Conservation (phyloP, 352 stramenopile genomes). For the Elongisporangium senticosum region DNA sequence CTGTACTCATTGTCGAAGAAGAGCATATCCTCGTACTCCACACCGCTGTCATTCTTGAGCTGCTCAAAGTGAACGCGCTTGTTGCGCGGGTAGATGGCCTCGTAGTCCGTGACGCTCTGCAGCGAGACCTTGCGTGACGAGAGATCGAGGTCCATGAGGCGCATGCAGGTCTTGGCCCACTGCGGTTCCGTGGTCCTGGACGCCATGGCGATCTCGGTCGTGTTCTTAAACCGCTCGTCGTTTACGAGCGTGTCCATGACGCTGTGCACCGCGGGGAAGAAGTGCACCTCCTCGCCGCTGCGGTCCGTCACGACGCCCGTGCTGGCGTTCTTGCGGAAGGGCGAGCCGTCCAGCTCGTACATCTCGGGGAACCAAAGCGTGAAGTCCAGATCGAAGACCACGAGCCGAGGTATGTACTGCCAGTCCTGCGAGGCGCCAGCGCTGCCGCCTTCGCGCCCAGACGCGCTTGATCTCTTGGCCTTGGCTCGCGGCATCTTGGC, state of each 20-base stretch:
- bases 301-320: conserved; percentile 64
- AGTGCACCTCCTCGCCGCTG: conserved; percentile 69
- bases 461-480: conserved; percentile 1
- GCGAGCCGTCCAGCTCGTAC: conserved; percentile 78
- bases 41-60: conserved; percentile 82
- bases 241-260: conserved; percentile 68
- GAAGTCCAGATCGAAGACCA: conserved; percentile 76
- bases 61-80: conserved; percentile 91
- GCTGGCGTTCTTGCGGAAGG: conserved; percentile 60
- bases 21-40: conserved; percentile 93
- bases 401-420: conserved; percentile 49
- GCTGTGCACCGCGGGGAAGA: conserved; percentile 65
- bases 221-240: conserved; percentile 51
- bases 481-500: conserved; percentile 3
- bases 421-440: conserved; percentile 19
- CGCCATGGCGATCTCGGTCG: conserved; percentile 59
- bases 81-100: conserved; percentile 81
- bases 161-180: conserved; percentile 76
- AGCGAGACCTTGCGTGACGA: conserved; percentile 27
- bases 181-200: conserved; percentile 69
- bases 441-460: background rate
- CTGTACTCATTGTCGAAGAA: conserved; percentile 94
- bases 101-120: conserved; percentile 61
- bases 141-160: conserved; percentile 52
- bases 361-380: conserved; percentile 82